Evolutionary conservation across 768 basidiomycete species (phyloP), one percentile per base, ranked within the genome.

Genomic region (Suillus variegatus): DNA sequence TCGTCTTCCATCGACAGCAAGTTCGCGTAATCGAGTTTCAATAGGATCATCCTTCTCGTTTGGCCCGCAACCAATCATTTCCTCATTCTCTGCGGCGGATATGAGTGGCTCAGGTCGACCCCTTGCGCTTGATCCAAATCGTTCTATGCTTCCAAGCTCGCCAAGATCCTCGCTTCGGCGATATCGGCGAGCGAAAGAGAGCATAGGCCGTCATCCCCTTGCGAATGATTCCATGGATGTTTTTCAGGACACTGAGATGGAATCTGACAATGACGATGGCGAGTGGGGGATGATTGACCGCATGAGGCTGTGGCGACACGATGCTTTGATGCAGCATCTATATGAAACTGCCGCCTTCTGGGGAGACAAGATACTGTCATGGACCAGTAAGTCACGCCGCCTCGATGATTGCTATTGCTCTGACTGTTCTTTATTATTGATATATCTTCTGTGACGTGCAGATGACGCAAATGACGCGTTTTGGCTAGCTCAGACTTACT

Each of bases 381-480:
- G 95, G 94, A 99, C 97, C 38, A 92, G 97, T 98, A 73, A 70
- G 87, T 84, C 70, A 66, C 74, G 77, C 78, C 63, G 47, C 65
- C 46, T 10, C 18, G 18, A 32, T 10, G 12, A 13, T 63, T 65
- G 22, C n/a, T 54, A 41, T 54, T 35, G 38, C 20, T 25, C 13
- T 40, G 9, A 35, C 16, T 40, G 32, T 16, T 41, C 32, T 58
- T 67, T 66, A 61, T 60, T 63, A 40, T 63, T 64, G 22, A 44
- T 64, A 4, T 52, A 63, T 49, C 67, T 38, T 16, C 20, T 43
- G 4, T 44, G 35, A 28, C 57, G 35, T 55, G 35, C 71, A 97
- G 97, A 90, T 67, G 94, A 99, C 72, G 91, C 95, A 38, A 97
- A 98, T 74, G 97, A 99, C 77, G 97, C 95, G 14, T 99, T 99